Evolutionary conservation across 306 rosid genomes (phyloP).

Genomic region (Prunus campanulata): DNA sequence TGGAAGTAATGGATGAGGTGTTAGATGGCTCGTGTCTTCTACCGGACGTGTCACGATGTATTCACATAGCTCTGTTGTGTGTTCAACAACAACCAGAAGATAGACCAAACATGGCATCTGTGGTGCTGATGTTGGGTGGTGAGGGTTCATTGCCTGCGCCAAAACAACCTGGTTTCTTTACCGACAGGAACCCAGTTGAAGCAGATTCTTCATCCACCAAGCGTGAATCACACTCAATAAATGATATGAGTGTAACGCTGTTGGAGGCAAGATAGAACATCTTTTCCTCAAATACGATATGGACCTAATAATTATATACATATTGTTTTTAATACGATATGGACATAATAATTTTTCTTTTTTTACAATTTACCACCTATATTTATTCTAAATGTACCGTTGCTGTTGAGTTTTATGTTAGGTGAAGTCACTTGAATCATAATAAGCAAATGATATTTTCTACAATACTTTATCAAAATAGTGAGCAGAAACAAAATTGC

Average conservation of each 20-base stretch:
- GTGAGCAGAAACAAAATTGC: too few relatives aligned
- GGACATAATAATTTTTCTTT: too few relatives aligned
- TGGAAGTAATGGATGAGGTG: constrained; percentile 29
- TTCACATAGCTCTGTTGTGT: constrained; percentile 55
- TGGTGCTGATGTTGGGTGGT: constrained; percentile 21
- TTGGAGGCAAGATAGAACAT: constrained; percentile 25
- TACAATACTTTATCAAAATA: too few relatives aligned
- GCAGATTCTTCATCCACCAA: constrained; percentile 16
- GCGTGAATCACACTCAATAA: constrained; percentile 15
- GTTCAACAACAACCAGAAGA: constrained; percentile 35
- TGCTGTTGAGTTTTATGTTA: too few relatives aligned
- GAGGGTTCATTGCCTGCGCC: constrained; percentile 12
- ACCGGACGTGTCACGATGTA: constrained; percentile 32
- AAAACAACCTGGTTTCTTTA: constrained; percentile 33
- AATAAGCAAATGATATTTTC: too few relatives aligned
- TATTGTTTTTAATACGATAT: too few relatives aligned
- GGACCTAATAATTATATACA: too few relatives aligned
- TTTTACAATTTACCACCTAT: too few relatives aligned
- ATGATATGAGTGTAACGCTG: constrained; percentile 18
- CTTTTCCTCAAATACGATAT: background rate
- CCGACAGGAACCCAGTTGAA: background rate
- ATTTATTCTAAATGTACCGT: too few relatives aligned
- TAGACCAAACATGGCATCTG: constrained; percentile 21
- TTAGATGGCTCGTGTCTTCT: constrained; percentile 17
- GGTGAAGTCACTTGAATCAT: too few relatives aligned